A percentile compares a stretch with the other conserved stretches of the same genome.
These are phyloP conservation scores for Haematococcus sp. DNA, from an alignment of 139 green algal species.

Conservation along the genomic window DNA sequence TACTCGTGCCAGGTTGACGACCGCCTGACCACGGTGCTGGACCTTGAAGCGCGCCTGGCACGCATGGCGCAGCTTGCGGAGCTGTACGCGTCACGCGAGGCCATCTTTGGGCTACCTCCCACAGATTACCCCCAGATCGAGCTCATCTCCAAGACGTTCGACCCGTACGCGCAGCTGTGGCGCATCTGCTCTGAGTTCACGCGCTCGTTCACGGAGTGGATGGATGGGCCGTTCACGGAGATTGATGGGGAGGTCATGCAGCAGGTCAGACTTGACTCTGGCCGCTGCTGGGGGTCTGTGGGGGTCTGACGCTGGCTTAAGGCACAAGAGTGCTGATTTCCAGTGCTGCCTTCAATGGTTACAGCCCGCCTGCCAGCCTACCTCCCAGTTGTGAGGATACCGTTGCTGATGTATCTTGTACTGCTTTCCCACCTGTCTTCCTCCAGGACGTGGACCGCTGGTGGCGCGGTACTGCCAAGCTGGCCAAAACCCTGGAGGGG, in stretches of 20 bases:
- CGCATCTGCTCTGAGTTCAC: slow-evolving; percentile 39
- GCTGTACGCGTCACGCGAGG: slow-evolving; percentile 65
- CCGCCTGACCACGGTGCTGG: slow-evolving; percentile 48
- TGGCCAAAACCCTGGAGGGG: slow-evolving; percentile 43
- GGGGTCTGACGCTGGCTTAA: background rate
- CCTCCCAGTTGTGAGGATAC: too few species aligned
- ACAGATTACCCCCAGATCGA: slow-evolving; percentile 61
- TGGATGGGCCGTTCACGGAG: slow-evolving; percentile 73
- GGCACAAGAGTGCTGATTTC: too few species aligned
- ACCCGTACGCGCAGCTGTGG: slow-evolving; percentile 37
- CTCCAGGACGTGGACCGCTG: slow-evolving; percentile 65
- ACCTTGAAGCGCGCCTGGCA: slow-evolving; percentile 53
- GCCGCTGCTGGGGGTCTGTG: too few species aligned
- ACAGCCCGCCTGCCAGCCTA: too few species aligned
- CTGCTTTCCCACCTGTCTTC: too few species aligned
- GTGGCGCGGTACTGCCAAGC: slow-evolving; percentile 52
- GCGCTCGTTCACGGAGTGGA: slow-evolving; percentile 65
- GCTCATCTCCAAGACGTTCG: slow-evolving; percentile 47
- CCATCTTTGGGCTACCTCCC: slow-evolving; percentile 63
- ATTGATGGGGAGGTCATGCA: slow-evolving; percentile 64
- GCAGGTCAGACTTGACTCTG: slow-evolving; percentile 1
- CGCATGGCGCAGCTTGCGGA: slow-evolving; percentile 41
- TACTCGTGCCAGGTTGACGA: slow-evolving; percentile 72
- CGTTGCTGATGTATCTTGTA: too few species aligned
- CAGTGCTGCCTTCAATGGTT: too few species aligned